Percentiles rank a stretch among this genome's conserved stretches.
These are phyloP conservation scores for Cryomyces minteri DNA, from an alignment of 495 filamentous ascomycete species.

Conservation along the genomic window DNA sequence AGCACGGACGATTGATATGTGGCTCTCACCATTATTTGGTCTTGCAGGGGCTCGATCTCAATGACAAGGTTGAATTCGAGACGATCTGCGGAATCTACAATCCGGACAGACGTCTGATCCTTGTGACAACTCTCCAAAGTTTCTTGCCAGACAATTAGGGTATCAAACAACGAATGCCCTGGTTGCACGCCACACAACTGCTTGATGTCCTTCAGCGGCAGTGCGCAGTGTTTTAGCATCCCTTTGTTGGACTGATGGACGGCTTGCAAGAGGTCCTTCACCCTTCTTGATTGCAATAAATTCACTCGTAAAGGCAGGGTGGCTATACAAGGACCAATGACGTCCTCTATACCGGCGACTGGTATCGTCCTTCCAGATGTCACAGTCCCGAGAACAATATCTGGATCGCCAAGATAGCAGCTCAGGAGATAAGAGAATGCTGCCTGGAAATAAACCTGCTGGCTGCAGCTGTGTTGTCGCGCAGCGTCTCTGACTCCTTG, in stretches of 20 bases:
- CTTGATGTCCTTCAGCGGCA: conserved; percentile 51
- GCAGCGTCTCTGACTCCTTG: background rate
- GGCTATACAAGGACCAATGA: conserved; percentile 54
- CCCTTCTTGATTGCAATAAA: conserved; percentile 23
- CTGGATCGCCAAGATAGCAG: conserved; percentile 38
- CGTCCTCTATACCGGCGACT: conserved; percentile 42
- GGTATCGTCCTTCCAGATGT: conserved; percentile 57
- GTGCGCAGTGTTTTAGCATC: conserved; percentile 34
- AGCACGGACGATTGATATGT: conserved; percentile 29
- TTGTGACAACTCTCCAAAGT: conserved; percentile 27
- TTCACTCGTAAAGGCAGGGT: conserved; percentile 48
- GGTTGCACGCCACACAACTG: conserved; percentile 29
- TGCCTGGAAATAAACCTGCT: conserved; percentile 54
- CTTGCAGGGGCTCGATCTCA: conserved; percentile 41
- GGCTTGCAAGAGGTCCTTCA: conserved; percentile 36
- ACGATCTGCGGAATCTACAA: conserved; percentile 39
- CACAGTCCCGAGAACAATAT: conserved; percentile 58
- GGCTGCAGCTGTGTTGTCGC: conserved; percentile 11
- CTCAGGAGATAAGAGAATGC: conserved; percentile 47
- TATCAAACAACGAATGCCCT: conserved; percentile 39
- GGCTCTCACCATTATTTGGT: background rate
- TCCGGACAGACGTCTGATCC: conserved; percentile 17
- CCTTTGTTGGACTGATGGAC: conserved; percentile 41
- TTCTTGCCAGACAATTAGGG: conserved; percentile 64
- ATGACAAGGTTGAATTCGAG: conserved; percentile 57